phyloP scores from a whole-genome alignment of 495 filamentous ascomycete genomes.

The Xylaria flabelliformis region DNA sequence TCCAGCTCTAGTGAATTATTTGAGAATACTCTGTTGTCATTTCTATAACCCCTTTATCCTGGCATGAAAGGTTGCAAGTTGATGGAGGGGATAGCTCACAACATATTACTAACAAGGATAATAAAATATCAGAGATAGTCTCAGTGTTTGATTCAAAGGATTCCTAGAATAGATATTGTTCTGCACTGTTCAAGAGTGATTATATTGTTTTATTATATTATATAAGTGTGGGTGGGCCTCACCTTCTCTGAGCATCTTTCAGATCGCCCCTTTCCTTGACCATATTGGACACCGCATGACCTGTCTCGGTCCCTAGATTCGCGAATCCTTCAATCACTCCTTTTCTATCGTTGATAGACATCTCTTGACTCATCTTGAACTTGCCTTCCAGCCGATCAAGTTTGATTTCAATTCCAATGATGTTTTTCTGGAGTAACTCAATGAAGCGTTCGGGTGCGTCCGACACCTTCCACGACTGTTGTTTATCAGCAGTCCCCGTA shows the following conservation, averaged over 20 bases:
- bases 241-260: conserved; percentile 24
- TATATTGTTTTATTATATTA: neutral
- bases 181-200: neutral
- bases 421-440: conserved; percentile 57
- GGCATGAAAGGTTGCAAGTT: neutral
- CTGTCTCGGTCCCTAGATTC: conserved; percentile 49
- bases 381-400: conserved; percentile 60
- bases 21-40: neutral
- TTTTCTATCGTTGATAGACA: conserved; percentile 52
- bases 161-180: too few relatives aligned
- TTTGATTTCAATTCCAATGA: conserved; percentile 61
- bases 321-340: conserved; percentile 60
- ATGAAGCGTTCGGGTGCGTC: conserved; percentile 58
- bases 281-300: conserved; percentile 46
- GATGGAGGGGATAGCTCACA: neutral
- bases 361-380: conserved; percentile 65
- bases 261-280: conserved; percentile 53
- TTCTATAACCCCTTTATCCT: neutral
- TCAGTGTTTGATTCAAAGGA: too few relatives aligned
- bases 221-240: neutral
- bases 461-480: conserved; percentile 52
- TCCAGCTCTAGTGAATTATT: neutral
- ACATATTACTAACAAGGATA: neutral
- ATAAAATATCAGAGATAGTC: neutral
- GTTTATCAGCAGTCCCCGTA: conserved; percentile 41